Evolutionary conservation across 2,329 filamentous ascomycete species (phyloP).

Genomic region (Lasiodiplodia theobromae): DNA sequence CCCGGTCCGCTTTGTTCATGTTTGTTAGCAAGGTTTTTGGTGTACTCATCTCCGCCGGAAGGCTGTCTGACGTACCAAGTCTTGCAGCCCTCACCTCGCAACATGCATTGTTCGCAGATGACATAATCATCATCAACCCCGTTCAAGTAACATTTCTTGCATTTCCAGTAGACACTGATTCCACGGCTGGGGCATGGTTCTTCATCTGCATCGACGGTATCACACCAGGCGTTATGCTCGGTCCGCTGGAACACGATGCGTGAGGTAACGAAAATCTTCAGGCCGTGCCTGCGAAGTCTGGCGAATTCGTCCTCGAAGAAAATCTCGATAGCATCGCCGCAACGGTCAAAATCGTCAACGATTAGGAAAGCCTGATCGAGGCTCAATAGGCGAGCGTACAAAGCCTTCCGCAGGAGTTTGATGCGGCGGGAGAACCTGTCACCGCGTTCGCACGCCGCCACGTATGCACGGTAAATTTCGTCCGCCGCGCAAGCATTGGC

Average conservation of each 20-base stretch:
- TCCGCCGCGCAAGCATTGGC: neutral
- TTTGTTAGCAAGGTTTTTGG: neutral
- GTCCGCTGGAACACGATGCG: neutral
- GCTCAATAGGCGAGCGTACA: neutral
- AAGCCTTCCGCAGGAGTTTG: neutral
- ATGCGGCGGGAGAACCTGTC: neutral
- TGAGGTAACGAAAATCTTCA: constrained; percentile 14
- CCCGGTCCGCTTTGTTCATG: neutral
- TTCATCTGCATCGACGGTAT: neutral
- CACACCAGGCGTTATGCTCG: neutral
- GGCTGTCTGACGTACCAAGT: constrained; percentile 8
- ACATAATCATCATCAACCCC: neutral
- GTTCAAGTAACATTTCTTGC: neutral
- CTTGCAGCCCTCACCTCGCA: neutral
- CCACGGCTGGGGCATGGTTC: neutral
- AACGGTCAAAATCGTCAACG: neutral
- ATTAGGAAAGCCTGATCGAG: neutral
- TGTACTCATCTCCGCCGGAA: neutral
- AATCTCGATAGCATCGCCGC: neutral
- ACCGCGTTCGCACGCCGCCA: neutral
- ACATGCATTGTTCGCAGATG: constrained; percentile 2
- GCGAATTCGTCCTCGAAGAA: neutral
- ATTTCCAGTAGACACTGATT: neutral
- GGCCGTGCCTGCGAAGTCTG: neutral
- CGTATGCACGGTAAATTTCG: neutral